Conservation (phyloP, 495 filamentous ascomycete genomes). For the Alectoria sarmentosa region DNA sequence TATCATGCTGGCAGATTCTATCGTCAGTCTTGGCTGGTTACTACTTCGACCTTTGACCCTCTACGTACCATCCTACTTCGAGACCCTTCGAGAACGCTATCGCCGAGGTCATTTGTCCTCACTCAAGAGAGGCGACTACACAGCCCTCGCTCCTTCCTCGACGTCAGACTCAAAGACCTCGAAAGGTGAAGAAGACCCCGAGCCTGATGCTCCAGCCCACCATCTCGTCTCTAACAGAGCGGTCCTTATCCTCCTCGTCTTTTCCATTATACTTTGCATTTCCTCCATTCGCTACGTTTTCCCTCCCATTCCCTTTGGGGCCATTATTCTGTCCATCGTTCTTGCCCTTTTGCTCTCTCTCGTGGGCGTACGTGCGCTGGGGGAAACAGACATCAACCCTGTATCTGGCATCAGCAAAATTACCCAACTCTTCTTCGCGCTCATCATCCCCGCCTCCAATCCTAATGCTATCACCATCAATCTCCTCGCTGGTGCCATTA, state of each 20-base stretch:
- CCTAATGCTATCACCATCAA: constrained; percentile 85
- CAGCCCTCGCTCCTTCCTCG: constrained; percentile 33
- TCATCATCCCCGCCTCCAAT: constrained; percentile 71
- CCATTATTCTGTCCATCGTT: constrained; percentile 74
- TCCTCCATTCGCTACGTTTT: constrained; percentile 74
- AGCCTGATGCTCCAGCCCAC: constrained; percentile 66
- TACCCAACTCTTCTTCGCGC: constrained; percentile 88
- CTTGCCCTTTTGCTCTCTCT: constrained; percentile 84
- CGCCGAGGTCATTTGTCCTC: constrained; percentile 21
- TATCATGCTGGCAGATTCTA: constrained; percentile 92
- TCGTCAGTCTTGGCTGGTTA: constrained; percentile 81
- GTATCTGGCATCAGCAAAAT: constrained; percentile 96
- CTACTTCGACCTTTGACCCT: constrained; percentile 53
- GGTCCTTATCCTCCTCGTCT: constrained; percentile 63
- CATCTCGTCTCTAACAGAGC: constrained; percentile 70
- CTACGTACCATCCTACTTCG: constrained; percentile 34
- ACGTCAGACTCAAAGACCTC: constrained; percentile 13
- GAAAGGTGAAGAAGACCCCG: constrained; percentile 17
- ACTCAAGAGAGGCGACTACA: constrained; percentile 31
- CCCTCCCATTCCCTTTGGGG: constrained; percentile 52
- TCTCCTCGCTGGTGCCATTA: constrained; percentile 86
- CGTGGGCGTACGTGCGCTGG: constrained; percentile 91
- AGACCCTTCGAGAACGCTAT: constrained; percentile 26
- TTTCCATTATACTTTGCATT: constrained; percentile 75
- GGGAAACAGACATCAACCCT: constrained; percentile 95